Evolutionary conservation across 225 moss, liverwort and hornwort genomes (phyloP).

Genomic region (Rhytidiadelphus loreus): DNA sequence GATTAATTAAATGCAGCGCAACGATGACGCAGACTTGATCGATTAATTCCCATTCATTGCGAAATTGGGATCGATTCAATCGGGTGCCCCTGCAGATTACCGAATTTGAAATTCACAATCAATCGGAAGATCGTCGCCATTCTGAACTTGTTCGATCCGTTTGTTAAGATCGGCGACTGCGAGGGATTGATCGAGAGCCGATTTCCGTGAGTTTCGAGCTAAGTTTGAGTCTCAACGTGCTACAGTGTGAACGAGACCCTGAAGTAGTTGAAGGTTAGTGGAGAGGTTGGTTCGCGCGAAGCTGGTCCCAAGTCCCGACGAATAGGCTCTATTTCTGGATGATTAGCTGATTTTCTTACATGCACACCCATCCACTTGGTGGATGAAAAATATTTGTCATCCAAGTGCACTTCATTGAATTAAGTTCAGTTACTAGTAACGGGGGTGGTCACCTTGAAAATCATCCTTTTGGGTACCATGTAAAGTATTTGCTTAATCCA

Average conservation of each 20-base stretch:
- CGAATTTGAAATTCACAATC: neutral
- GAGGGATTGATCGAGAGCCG: neutral
- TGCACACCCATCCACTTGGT: neutral
- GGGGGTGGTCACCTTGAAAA: no score
- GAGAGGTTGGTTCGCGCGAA: neutral
- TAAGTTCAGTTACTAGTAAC: no score
- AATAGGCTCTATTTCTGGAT: neutral
- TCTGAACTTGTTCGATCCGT: neutral
- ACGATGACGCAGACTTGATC: neutral
- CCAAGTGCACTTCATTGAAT: neutral
- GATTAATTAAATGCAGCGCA: neutral
- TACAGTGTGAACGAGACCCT: neutral
- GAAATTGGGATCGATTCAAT: neutral
- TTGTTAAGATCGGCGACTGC: neutral
- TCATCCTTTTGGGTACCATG: no score
- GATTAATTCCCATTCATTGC: neutral
- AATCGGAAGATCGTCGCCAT: neutral
- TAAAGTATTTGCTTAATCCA: no score
- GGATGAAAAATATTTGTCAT: neutral
- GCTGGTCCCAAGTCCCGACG: neutral
- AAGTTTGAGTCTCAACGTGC: neutral
- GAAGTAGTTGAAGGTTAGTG: neutral
- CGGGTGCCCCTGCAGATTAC: neutral
- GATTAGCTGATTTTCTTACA: neutral
- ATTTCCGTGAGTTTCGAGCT: neutral